phyloP scores from a whole-genome alignment of 768 basidiomycete genomes.

The Lactarius quietus region DNA sequence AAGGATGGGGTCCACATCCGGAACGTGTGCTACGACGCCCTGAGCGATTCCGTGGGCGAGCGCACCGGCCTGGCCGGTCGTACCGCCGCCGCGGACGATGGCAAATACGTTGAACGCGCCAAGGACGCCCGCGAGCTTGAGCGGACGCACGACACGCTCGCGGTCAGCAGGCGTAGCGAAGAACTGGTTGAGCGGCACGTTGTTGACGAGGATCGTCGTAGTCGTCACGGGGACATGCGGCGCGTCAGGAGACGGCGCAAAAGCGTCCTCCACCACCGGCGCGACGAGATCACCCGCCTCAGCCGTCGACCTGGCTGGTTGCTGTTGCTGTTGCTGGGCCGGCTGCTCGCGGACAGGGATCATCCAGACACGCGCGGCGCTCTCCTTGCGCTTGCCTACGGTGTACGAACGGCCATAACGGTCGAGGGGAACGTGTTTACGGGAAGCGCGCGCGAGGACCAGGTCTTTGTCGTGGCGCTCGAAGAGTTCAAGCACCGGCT shows the following conservation, averaged over 20 bases:
- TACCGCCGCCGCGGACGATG: conserved; percentile 76
- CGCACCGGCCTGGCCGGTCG: conserved; percentile 91
- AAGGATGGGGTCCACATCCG: conserved; percentile 60
- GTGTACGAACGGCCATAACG: conserved; percentile 81
- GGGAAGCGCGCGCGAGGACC: conserved; percentile 44
- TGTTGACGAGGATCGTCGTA: conserved; percentile 80
- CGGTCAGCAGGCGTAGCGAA: conserved; percentile 75
- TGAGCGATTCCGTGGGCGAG: conserved; percentile 73
- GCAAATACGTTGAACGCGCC: conserved; percentile 75
- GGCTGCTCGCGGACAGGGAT: conserved; percentile 50
- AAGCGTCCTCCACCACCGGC: conserved; percentile 12
- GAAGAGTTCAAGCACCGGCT: conserved; percentile 55
- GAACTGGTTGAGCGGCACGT: conserved; percentile 71
- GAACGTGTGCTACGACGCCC: conserved; percentile 67
- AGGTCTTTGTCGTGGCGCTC: conserved; percentile 58
- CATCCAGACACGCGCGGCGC: conserved; percentile 90
- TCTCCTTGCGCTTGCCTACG: conserved; percentile 84
- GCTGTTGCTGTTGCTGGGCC: neutral
- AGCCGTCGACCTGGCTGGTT: neutral
- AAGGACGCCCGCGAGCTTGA: conserved; percentile 77
- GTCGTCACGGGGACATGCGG: conserved; percentile 41
- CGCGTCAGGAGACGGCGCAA: conserved; percentile 15
- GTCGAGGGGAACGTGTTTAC: conserved; percentile 63
- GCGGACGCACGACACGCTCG: conserved; percentile 75
- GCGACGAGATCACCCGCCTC: conserved; percentile 8